phyloP scores from a whole-genome alignment of 352 stramenopile genomes.

The Phytopythium kandeliae region DNA sequence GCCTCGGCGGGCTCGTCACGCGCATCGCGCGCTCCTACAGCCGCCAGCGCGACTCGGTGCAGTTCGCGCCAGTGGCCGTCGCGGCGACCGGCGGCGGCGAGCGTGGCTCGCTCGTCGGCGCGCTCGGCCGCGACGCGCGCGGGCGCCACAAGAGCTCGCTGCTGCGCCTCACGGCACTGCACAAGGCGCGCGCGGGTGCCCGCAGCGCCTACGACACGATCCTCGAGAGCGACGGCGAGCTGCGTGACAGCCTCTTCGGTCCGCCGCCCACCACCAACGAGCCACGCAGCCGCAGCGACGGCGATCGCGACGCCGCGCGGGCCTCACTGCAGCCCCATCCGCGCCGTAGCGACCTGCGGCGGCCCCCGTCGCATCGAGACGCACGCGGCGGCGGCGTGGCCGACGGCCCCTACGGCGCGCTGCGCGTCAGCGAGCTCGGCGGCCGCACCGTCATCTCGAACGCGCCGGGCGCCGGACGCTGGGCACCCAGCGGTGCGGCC shows the following conservation, averaged over 20 bases:
- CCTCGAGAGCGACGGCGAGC: slow-evolving; percentile 10
- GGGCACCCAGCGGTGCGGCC: background rate
- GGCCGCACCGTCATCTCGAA: slow-evolving; percentile 4
- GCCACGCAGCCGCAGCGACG: slow-evolving; percentile 1
- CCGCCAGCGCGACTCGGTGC: slow-evolving; percentile 30
- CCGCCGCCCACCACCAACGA: slow-evolving; percentile 14
- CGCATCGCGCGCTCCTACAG: slow-evolving; percentile 30
- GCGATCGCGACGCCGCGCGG: background rate
- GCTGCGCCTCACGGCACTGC: slow-evolving; percentile 6
- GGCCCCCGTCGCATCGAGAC: background rate
- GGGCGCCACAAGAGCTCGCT: slow-evolving; percentile 6
- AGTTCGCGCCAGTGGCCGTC: slow-evolving; percentile 14
- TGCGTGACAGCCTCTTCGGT: slow-evolving; percentile 29
- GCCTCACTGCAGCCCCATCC: background rate
- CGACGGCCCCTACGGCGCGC: background rate
- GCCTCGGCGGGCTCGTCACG: slow-evolving; percentile 26
- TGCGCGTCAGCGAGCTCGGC: slow-evolving; percentile 5
- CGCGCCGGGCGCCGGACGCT: background rate
- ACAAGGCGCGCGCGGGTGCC: slow-evolving; percentile 11
- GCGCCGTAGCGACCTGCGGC: background rate
- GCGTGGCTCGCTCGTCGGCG: background rate
- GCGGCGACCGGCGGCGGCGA: background rate
- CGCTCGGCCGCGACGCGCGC: background rate
- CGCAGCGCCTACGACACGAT: slow-evolving; percentile 8
- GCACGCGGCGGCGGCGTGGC: background rate